Base-by-base conservation (phyloP, 805 yeast species). In the Suhomyces kilbournensis region DNA sequence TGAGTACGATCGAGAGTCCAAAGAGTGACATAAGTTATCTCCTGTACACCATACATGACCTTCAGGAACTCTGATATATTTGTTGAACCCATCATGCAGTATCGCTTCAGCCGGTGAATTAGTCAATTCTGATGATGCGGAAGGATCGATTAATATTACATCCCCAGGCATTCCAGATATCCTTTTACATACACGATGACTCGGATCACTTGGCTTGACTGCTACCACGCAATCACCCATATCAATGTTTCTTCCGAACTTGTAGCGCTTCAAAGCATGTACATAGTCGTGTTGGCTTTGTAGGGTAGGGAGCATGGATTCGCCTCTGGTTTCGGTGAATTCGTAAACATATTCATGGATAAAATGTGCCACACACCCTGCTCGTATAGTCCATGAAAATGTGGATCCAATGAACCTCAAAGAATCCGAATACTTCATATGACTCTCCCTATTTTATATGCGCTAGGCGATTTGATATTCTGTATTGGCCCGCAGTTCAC, bases 21-120 rank as follows among this genome's bases (percentile, higher is more conserved):
- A 72, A 19, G 97, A 89, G 58, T 86, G 90, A 25, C 90, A 80
- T 52, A 93, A 69, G 64, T 94, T 94, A 64, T 94, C 99, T 1
- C 99, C 99, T 0, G 97, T 90, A 3, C 92, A 86, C 98, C 98
- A 94, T 46, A 90, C 88, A 69, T 94, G 99, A 2, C 99, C 99
- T 58, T 85, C 82, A 1, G 99, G 99, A 0, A 94, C 92, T 51
- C 74, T 76, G 7, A 93, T 84, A 66, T 76, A 90, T 52, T 81
- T 79, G 62, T 81, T 76, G 56, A 64, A 75, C 7, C 77, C 79
- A 55, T 76, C 79, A 50, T 74, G 65, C 26, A 56, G 59, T 1
- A 62, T 53, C 6, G 59, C 56, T 46, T 68, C 67, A 2, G 59
- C 40, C 2, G 68, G 60, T 7, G 65, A 56, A 52, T 71, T 67